These are phyloP conservation scores for Lathyrus tuberosus DNA, from an alignment of 306 rosid genomes.

Conservation along the genomic window DNA sequence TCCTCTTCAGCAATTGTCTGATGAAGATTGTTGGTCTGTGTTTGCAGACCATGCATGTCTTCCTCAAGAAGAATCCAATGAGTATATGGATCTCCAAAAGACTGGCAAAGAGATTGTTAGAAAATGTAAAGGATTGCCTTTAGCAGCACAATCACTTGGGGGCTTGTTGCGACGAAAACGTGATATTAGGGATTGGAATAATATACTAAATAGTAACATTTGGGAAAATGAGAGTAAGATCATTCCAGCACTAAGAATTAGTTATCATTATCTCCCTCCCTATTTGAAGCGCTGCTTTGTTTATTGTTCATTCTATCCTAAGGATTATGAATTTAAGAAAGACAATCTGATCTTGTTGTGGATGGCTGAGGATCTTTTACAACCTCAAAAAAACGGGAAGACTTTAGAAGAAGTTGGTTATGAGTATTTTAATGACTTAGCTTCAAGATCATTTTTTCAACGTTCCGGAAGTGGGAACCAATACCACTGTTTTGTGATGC, in stretches of 20 bases:
- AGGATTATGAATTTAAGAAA: constrained; percentile 6
- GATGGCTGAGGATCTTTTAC: constrained; percentile 43
- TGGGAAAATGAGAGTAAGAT: constrained; percentile 25
- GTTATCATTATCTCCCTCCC: constrained; percentile 37
- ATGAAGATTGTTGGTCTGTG: too few relatives aligned
- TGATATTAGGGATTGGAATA: constrained; percentile 18
- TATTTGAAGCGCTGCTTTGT: constrained; percentile 26
- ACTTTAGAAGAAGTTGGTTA: too few relatives aligned
- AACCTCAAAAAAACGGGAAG: too few relatives aligned
- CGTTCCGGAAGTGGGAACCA: too few relatives aligned
- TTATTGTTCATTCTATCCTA: constrained; percentile 2
- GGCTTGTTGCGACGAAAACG: constrained; percentile 21
- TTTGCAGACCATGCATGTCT: too few relatives aligned
- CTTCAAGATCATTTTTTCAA: too few relatives aligned
- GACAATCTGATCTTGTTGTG: constrained; percentile 19
- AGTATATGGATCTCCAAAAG: not conserved
- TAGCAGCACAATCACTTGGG: constrained; percentile 34
- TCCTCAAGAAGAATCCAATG: too few relatives aligned
- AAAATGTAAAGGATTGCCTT: constrained; percentile 42
- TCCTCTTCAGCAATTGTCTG: too few relatives aligned
- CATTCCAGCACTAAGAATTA: constrained; percentile 31
- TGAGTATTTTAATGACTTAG: too few relatives aligned
- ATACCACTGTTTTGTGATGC: not conserved
- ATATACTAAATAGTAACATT: constrained; percentile 19
- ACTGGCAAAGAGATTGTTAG: not conserved